Evolutionary conservation across 371 early-diverging fungal genomes (phyloP), one percentile per base, ranked within the genome.

Genomic region (Funneliformis caledonium): DNA sequence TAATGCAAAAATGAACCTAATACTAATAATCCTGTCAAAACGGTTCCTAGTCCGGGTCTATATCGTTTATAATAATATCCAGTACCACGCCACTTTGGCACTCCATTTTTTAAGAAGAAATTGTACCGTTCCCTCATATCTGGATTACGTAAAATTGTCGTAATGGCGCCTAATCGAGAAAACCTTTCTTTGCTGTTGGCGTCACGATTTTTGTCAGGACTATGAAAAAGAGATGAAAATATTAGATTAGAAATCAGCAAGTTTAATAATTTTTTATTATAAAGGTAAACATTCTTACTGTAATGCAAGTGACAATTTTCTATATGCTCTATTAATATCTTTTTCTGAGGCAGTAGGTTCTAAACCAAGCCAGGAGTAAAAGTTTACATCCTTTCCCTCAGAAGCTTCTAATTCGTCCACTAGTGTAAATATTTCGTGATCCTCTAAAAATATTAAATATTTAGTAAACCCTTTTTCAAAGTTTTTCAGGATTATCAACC

Each of bases 261-360:
- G 37, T 37, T 26, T 26, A 26, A 37, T 37, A 37, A 37, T 37
- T 1, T 37, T 37, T 37, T 31, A 33, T 45, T 43, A 4, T 72
- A 72, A 16, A 52, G 4, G 16, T 22, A 60, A 19, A n/a, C 76
- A 0, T 16, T 14, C 91, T 86, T 91, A 92, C 93, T 99, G 99
- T 84, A 95, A 95, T 81, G 94, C 93, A 50, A 95, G 89, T 6
- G 98, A 97, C 50, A 96, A 88, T 86, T 95, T 96, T 77, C 96
- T 91, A 89, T 94, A 98, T 19, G 98, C 93, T 76, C 88, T 89
- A 83, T 90, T 92, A 83, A 98, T 94, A 22, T 96, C 94, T 26
- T 86, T 80, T 61, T 92, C 91, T 14, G 90, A 85, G 37, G 97
- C 95, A 52, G 86, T 85, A 65, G 94, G 91, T 52, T 88, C 82